Base-by-base conservation (phyloP, 1,284 basidiomycete genomes). In the Melampsora occidentalis region DNA sequence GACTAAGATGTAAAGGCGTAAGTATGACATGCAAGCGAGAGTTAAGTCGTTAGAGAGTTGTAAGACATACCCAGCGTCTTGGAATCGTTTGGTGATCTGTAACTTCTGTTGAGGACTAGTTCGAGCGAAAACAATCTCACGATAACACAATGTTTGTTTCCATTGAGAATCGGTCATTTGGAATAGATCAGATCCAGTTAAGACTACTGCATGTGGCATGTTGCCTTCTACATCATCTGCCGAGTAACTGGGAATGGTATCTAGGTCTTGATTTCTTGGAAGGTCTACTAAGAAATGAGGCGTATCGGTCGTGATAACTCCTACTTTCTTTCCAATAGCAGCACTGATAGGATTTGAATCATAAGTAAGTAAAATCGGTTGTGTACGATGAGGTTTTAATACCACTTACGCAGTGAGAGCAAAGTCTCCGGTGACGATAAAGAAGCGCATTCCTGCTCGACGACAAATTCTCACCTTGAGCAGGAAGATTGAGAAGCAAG, bases 71-170 rank as follows among this genome's bases (percentile, higher is more conserved):
- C 87, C 84, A 20, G 42, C 42, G 42, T 82, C 82, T 80, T 89
- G 87, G 78, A 89, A 86, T 65, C 87, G 86, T 75, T 87, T 86
- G 77, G 91, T 90, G 77, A 91, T 91, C 48, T 86, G 84, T 18
- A 91, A 84, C 82, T 91, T 91, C 82, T 89, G 88, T 81, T 90
- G 88, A 0, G 90, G 90, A 0, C 89, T 89, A 1, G 89, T 91
- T 42, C 90, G 86, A 0, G 90, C 89, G 78, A 91, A 91, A 9
- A 91, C 89, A 75, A 91, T 86, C 81, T 91, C 90, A 39, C 87
- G 85, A 81, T 89, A 90, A 68, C 85, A 81, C 63, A 85, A 86
- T 25, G 86, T 84, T 71, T 83, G 82, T 63, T 87, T 84, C 87
- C 87, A 89, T 75, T 88, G 85, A 6, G 79, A 57, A 25, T 85